Evolutionary conservation across 1,284 basidiomycete genomes (phyloP).

Genomic region (Sutorius eximius): DNA sequence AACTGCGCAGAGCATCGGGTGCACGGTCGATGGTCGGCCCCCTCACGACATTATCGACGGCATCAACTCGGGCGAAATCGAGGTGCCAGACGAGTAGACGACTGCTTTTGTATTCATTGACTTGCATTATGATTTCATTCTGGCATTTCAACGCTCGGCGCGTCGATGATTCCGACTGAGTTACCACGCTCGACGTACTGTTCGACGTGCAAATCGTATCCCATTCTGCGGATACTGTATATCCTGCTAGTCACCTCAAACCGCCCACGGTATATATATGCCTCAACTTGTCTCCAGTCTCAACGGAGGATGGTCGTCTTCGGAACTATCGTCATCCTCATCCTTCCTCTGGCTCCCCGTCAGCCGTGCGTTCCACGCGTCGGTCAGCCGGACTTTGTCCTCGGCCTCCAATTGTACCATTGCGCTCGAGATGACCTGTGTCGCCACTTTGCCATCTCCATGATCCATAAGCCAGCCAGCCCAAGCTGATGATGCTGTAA

Average conservation of each 20-base stretch:
- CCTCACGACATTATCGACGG: conserved; percentile 96
- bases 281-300: conserved; percentile 14
- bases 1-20: conserved; percentile 92
- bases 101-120: conserved; percentile 23
- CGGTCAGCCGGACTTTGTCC: conserved; percentile 29
- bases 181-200: background rate
- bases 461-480: conserved; percentile 45
- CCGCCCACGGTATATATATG: background rate
- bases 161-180: background rate
- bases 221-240: background rate
- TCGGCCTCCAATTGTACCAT: conserved; percentile 24
- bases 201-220: background rate
- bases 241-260: background rate
- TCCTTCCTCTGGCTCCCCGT: conserved; percentile 27
- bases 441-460: conserved; percentile 41
- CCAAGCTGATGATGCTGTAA: conserved; percentile 45
- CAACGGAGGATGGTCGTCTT: conserved; percentile 19
- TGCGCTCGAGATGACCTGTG: conserved; percentile 34
- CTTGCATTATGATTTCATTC: conserved; percentile 14
- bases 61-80: conserved; percentile 94
- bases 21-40: conserved; percentile 93
- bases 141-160: conserved; percentile 6
- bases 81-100: conserved; percentile 89
- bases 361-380: conserved; percentile 30
- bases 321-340: conserved; percentile 22